These are phyloP conservation scores for Hordeum marinum DNA, from an alignment of 176 grass and related monocot species.

Conservation along the genomic window DNA sequence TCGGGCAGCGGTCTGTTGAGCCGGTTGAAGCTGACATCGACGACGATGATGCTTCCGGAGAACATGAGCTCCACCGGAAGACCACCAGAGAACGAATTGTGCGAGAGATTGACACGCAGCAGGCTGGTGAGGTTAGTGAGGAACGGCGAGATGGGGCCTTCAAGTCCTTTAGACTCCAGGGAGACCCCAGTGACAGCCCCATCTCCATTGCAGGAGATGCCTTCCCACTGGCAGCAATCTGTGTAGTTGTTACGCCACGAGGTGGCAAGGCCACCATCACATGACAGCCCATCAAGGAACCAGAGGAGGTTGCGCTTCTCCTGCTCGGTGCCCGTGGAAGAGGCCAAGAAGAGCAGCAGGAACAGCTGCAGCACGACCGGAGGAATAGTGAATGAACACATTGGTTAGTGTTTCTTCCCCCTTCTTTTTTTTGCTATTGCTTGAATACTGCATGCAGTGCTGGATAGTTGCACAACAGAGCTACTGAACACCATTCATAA, in stretches of 20 bases:
- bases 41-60: background rate
- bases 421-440: background rate
- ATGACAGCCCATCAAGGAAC: background rate
- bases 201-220: background rate
- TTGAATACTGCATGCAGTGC: background rate
- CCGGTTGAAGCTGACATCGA: background rate
- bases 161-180: background rate
- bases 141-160: background rate
- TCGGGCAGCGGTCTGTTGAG: background rate
- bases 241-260: background rate
- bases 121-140: background rate
- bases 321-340: background rate
- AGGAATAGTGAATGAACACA: background rate
- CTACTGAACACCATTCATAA: background rate
- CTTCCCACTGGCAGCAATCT: conserved; percentile 22
- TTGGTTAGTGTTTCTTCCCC: background rate
- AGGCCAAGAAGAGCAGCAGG: background rate
- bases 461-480: background rate
- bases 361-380: background rate
- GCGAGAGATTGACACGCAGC: background rate
- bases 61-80: background rate
- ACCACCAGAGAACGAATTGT: background rate
- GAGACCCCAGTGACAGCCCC: background rate
- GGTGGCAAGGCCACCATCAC: background rate
- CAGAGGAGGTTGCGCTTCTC: background rate